A percentile compares a stretch with the other conserved stretches of the same genome.
Evolutionary conservation across 352 stramenopile species (phyloP).

Genomic region (Pythium folliculosum): DNA sequence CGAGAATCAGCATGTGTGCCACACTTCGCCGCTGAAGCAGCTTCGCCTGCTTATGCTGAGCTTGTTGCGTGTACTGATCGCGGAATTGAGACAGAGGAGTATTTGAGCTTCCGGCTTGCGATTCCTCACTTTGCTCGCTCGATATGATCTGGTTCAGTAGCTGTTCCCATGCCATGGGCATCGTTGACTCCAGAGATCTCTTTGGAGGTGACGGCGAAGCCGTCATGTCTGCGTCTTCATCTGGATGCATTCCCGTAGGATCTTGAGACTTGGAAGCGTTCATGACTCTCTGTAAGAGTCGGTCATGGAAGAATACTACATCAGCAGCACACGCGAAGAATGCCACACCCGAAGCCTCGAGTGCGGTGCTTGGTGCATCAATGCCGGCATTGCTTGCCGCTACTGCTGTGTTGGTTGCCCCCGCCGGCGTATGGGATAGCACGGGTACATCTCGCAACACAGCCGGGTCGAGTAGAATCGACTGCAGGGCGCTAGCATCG

Average conservation of each 20-base stretch:
- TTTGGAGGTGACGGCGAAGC: conserved; percentile 19
- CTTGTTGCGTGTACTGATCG: conserved; percentile 7
- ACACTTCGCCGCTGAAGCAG: conserved; percentile 16
- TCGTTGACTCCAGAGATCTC: conserved; percentile 18
- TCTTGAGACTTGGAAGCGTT: not conserved
- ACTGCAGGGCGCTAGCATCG: conserved; percentile 18
- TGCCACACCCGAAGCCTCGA: conserved; percentile 8
- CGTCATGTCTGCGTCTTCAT: conserved; percentile 4
- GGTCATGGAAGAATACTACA: conserved; percentile 28
- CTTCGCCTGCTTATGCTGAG: conserved; percentile 16
- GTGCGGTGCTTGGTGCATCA: conserved; percentile 4
- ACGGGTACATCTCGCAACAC: conserved; percentile 18
- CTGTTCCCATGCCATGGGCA: conserved; percentile 33
- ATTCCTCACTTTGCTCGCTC: conserved; percentile 4
- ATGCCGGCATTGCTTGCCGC: conserved; percentile 1
- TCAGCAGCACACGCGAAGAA: conserved; percentile 21
- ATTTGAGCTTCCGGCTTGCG: conserved; percentile 2
- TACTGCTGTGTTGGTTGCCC: not conserved
- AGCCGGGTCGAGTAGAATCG: conserved; percentile 22
- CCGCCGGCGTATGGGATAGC: not conserved
- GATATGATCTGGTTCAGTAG: conserved; percentile 25
- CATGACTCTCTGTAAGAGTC: conserved; percentile 19
- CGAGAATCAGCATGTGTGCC: conserved; percentile 18
- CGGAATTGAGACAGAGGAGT: conserved; percentile 14
- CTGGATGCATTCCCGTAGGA: not conserved